Conservation (phyloP, 495 filamentous ascomycete species). For the Trichocladium uniseriatum region DNA sequence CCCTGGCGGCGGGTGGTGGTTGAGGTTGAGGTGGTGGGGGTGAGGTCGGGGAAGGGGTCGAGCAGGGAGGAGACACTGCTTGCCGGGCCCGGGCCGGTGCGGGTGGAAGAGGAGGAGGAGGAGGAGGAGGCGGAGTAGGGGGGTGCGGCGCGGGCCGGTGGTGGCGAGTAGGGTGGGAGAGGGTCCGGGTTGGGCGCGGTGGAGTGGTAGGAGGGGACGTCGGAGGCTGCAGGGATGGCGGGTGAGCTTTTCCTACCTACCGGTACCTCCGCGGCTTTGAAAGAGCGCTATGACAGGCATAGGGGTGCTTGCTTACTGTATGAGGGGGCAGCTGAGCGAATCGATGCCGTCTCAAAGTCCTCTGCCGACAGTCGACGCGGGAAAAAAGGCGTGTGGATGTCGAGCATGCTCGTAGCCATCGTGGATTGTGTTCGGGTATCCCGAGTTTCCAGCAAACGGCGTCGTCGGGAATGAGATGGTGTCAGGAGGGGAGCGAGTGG, state of each 20-base stretch:
- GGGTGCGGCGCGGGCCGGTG: slow-evolving; percentile 13
- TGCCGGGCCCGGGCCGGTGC: not conserved
- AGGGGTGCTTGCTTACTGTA: slow-evolving; percentile 38
- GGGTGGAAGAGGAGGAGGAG: not conserved
- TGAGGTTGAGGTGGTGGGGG: too few relatives aligned
- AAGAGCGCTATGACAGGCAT: too few relatives aligned
- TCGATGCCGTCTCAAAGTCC: slow-evolving; percentile 46
- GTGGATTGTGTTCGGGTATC: not conserved
- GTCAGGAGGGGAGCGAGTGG: not conserved
- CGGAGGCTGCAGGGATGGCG: slow-evolving; percentile 28
- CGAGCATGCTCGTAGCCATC: slow-evolving; percentile 23
- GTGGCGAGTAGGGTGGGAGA: slow-evolving; percentile 35
- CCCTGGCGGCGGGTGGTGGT: slow-evolving; percentile 10
- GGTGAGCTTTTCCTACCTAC: slow-evolving; percentile 2
- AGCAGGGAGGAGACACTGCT: slow-evolving; percentile 14
- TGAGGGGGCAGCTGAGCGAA: slow-evolving; percentile 43
- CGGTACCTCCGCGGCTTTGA: too few relatives aligned
- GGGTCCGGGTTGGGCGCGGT: slow-evolving; percentile 29
- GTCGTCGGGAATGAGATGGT: not conserved
- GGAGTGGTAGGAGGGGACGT: slow-evolving; percentile 41
- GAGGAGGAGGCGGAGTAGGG: too few relatives aligned
- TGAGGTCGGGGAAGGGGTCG: not conserved
- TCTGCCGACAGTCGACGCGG: slow-evolving; percentile 25
- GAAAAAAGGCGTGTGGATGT: slow-evolving; percentile 23
- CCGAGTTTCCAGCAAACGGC: not conserved